Evolutionary conservation across 139 green algal genomes (phyloP).

Genomic region (Chlorella sp.): DNA sequence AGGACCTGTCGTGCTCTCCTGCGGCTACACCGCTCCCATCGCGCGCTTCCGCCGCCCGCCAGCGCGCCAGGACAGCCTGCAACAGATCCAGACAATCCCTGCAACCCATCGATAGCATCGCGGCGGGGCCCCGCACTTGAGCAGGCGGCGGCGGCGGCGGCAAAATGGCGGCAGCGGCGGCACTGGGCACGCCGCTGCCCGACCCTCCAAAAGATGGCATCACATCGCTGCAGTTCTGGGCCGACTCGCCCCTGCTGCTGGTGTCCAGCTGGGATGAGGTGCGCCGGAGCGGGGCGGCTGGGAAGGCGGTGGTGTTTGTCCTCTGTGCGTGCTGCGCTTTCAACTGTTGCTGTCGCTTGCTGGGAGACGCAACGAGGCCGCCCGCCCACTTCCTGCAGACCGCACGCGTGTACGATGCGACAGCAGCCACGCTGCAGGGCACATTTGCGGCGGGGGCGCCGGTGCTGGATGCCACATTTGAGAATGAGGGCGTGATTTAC

Average conservation of each 20-base stretch:
- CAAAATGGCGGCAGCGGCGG: neutral
- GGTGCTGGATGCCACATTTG: slow-evolving; percentile 79
- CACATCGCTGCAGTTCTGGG: slow-evolving; percentile 68
- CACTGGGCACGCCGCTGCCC: slow-evolving; percentile 45
- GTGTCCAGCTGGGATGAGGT: slow-evolving; percentile 85
- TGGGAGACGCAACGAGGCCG: too few species aligned
- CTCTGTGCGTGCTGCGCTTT: too few species aligned
- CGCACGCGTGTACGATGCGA: slow-evolving; percentile 75
- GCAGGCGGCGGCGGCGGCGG: neutral
- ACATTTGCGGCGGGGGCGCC: slow-evolving; percentile 64
- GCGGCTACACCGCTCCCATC: too few species aligned
- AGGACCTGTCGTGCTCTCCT: too few species aligned
- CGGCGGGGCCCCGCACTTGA: too few species aligned
- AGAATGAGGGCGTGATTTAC: slow-evolving; percentile 64
- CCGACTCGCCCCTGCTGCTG: slow-evolving; percentile 61
- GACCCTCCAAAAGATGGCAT: slow-evolving; percentile 76
- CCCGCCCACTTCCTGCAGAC: too few species aligned
- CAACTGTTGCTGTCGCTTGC: too few species aligned
- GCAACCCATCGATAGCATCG: too few species aligned
- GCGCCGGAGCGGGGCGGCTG: neutral
- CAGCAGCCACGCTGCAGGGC: slow-evolving; percentile 35
- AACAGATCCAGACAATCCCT: too few species aligned
- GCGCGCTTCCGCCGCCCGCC: too few species aligned
- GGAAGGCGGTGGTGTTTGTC: neutral
- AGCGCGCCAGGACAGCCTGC: too few species aligned